phyloP scores from a whole-genome alignment of 2,329 filamentous ascomycete species.

The Chrysoporthe austroafricana region DNA sequence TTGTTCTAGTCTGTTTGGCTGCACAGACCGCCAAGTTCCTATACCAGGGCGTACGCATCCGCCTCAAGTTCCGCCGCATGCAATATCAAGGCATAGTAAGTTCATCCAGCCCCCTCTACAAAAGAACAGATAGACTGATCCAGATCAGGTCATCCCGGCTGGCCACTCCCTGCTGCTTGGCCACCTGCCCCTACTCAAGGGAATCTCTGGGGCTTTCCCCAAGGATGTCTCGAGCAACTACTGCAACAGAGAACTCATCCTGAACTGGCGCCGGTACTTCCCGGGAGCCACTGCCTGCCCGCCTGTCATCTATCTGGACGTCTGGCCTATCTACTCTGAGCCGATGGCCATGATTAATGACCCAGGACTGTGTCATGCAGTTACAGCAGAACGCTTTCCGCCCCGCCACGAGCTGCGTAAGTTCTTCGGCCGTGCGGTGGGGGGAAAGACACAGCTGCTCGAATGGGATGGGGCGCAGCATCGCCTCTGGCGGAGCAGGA shows the following conservation, averaged over 20 bases:
- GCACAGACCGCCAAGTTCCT: not conserved
- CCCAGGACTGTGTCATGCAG: slow-evolving; percentile 19
- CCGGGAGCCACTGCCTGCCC: slow-evolving; percentile 23
- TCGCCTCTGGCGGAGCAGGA: slow-evolving; percentile 14
- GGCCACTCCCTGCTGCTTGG: not conserved
- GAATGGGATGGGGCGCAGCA: slow-evolving; percentile 21
- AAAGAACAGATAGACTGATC: not conserved
- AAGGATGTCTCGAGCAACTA: slow-evolving; percentile 19
- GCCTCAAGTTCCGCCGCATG: not conserved
- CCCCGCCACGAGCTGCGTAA: slow-evolving; percentile 20
- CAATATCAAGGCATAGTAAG: not conserved
- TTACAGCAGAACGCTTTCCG: slow-evolving; percentile 14
- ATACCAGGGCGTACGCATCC: not conserved
- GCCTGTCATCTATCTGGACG: slow-evolving; percentile 31
- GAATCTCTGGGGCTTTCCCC: not conserved
- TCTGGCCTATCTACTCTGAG: slow-evolving; percentile 31
- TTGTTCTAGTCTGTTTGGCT: not conserved
- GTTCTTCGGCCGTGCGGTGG: slow-evolving; percentile 5
- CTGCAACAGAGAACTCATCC: not conserved
- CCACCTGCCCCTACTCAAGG: not conserved
- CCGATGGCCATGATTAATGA: slow-evolving; percentile 21
- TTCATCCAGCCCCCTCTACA: not conserved
- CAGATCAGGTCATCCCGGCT: not conserved
- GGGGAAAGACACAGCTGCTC: slow-evolving; percentile 12
- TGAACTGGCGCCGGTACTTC: slow-evolving; percentile 29